Conservation (phyloP, 768 basidiomycete species). For the Russula sp. region DNA sequence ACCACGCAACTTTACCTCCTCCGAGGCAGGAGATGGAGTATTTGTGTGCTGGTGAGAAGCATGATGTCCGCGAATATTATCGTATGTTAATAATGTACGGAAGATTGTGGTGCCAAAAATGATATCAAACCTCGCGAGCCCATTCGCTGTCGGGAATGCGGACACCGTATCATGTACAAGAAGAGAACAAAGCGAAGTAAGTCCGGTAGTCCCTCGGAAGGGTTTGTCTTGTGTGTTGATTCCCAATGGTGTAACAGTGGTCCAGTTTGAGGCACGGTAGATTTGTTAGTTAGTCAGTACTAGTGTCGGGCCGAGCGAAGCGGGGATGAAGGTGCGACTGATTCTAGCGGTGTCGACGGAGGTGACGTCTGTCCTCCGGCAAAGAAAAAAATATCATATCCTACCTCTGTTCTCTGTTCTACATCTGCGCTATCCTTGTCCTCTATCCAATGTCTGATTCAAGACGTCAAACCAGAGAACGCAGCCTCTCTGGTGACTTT, state of each 20-base stretch:
- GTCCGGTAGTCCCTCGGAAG: constrained; percentile 36
- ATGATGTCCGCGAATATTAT: not conserved
- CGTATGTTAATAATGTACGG: constrained; percentile 3
- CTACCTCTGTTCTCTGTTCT: not conserved
- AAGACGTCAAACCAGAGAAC: constrained; percentile 54
- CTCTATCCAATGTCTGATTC: constrained; percentile 39
- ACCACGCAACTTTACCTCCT: constrained; percentile 40
- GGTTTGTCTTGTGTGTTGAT: not conserved
- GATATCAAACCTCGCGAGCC: constrained; percentile 89
- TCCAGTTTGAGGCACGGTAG: constrained; percentile 50
- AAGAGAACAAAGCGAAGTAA: constrained; percentile 90
- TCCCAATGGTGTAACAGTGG: constrained; percentile 49
- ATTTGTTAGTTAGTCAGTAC: no score
- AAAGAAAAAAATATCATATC: not conserved
- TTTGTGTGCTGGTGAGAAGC: constrained; percentile 67
- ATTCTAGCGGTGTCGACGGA: constrained; percentile 4
- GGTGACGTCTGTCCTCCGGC: constrained; percentile 11
- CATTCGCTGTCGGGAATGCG: constrained; percentile 94
- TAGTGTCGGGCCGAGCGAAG: not conserved
- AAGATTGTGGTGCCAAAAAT: constrained; percentile 88
- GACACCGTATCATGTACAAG: constrained; percentile 99
- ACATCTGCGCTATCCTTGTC: not conserved
- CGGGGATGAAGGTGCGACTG: not conserved
- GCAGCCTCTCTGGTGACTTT: constrained; percentile 61
- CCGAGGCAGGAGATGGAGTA: constrained; percentile 74